phyloP scores from a whole-genome alignment of 1,284 basidiomycete genomes.

The Mixia osmundae region DNA sequence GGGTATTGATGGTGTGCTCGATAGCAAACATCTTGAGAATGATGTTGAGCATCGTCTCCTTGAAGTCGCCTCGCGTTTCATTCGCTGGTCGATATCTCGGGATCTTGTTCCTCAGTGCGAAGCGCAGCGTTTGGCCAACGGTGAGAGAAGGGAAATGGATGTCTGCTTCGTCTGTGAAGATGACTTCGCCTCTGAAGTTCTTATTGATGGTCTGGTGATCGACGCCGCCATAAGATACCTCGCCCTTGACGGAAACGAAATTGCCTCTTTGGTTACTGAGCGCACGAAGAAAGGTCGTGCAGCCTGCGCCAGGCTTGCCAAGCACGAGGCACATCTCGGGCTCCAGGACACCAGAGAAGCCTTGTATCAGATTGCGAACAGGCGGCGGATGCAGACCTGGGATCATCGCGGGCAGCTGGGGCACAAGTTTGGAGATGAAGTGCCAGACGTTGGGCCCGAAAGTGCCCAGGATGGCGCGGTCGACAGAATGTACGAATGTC shows the following conservation, averaged over 20 bases:
- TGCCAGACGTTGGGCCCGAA: background rate
- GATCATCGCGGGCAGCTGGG: background rate
- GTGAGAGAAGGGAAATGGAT: slow-evolving; percentile 50
- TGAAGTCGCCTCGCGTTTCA: slow-evolving; percentile 13
- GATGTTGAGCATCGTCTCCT: slow-evolving; percentile 30
- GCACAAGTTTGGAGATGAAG: background rate
- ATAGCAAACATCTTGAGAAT: slow-evolving; percentile 48
- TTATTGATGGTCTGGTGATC: background rate
- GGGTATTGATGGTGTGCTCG: slow-evolving; percentile 44
- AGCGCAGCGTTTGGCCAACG: slow-evolving; percentile 22
- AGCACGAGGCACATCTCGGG: slow-evolving; percentile 30
- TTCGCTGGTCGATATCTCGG: background rate
- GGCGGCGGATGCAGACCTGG: background rate
- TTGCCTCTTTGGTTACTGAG: slow-evolving; percentile 41
- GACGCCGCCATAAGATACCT: slow-evolving; percentile 35
- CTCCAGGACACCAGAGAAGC: background rate
- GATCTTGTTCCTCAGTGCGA: slow-evolving; percentile 1
- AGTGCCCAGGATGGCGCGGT: background rate
- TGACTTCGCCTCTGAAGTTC: slow-evolving; percentile 3
- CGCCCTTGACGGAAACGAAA: slow-evolving; percentile 35
- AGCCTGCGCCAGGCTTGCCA: slow-evolving; percentile 53
- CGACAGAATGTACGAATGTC: background rate
- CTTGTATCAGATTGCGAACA: background rate
- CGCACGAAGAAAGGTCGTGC: slow-evolving; percentile 44
- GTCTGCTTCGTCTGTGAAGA: slow-evolving; percentile 28